phyloP scores from a whole-genome alignment of 176 grass and related monocot genomes.

The Hordeum vulgare region MorexV3_pseudomolecules_assembly NC_058520.1:437079710-437080209 shows the following conservation, averaged over 20 bases:
- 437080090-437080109: constrained; percentile 1
- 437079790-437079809: too few species aligned
- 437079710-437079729: too few species aligned
- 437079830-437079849: too few species aligned
- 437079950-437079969: not conserved
- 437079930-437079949: not conserved
- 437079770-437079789: too few species aligned
- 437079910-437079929: too few species aligned
- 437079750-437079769: too few species aligned
- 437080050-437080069: not conserved
- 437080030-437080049: not conserved
- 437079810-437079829: too few species aligned
- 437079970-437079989: not conserved
- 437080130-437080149: not conserved
- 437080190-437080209: constrained; percentile 14
- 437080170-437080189: constrained; percentile 29
- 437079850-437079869: too few species aligned
- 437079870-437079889: too few species aligned
- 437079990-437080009: not conserved
- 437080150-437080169: constrained; percentile 12
- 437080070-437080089: not conserved
- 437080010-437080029: not conserved
- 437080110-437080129: constrained; percentile 1
- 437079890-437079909: too few species aligned
- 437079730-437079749: too few species aligned